Evolutionary conservation across 768 basidiomycete species (phyloP).

Genomic region (Boletus reticulatus): DNA sequence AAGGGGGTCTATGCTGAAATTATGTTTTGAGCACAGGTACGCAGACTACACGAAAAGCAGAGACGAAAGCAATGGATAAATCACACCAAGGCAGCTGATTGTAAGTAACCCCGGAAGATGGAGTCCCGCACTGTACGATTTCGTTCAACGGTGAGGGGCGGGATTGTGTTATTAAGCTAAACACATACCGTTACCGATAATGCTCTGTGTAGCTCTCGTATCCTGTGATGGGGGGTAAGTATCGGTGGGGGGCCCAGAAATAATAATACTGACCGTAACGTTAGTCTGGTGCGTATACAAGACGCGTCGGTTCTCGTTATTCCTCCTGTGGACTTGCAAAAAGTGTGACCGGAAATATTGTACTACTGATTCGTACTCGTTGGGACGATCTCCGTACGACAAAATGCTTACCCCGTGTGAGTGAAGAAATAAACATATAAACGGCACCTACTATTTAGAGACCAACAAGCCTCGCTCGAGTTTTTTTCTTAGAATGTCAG

Average conservation of each 20-base stretch:
- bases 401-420: slow-evolving; percentile 54
- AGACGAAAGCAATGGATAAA: background rate
- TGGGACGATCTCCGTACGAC: slow-evolving; percentile 76
- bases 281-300: slow-evolving; percentile 81
- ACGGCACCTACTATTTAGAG: slow-evolving; percentile 67
- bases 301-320: slow-evolving; percentile 78
- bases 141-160: slow-evolving; percentile 11
- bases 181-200: slow-evolving; percentile 73
- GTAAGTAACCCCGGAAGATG: slow-evolving; percentile 71
- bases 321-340: slow-evolving; percentile 72
- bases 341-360: slow-evolving; percentile 90
- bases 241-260: background rate
- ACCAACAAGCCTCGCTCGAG: slow-evolving; percentile 67
- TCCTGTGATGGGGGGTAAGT: slow-evolving; percentile 44
- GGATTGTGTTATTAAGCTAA: background rate
- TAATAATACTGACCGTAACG: slow-evolving; percentile 55
- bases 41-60: background rate
- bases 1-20: background rate
- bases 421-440: background rate
- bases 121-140: slow-evolving; percentile 59
- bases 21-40: slow-evolving; percentile 8
- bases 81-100: slow-evolving; percentile 69
- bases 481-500: slow-evolving; percentile 73
- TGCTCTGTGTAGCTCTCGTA: slow-evolving; percentile 78
- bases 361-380: slow-evolving; percentile 78